Conservation (phyloP, 1,284 basidiomycete genomes). For the Rhodotorula sp. region DNA sequence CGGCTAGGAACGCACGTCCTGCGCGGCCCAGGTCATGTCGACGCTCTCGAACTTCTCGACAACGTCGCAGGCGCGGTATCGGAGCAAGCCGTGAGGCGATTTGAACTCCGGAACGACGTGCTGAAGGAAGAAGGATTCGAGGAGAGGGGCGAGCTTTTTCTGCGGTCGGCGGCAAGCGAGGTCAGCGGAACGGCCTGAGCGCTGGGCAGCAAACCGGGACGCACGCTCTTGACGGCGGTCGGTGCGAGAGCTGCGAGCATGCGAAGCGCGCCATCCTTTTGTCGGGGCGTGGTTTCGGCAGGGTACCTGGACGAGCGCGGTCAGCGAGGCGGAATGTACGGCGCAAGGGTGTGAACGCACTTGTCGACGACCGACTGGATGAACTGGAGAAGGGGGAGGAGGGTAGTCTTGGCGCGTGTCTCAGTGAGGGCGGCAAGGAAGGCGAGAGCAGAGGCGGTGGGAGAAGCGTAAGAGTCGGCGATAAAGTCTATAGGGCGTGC, state of each 20-base stretch:
- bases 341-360: constrained; percentile 51
- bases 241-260: constrained; percentile 66
- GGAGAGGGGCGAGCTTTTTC: constrained; percentile 68
- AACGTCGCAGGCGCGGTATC: constrained; percentile 74
- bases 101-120: constrained; percentile 70
- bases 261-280: constrained; percentile 77
- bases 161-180: neutral
- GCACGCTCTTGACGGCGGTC: constrained; percentile 41
- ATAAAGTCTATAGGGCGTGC: constrained; percentile 62
- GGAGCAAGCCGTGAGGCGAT: constrained; percentile 64
- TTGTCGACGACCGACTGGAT: constrained; percentile 67
- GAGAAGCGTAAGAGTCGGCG: constrained; percentile 65
- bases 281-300: constrained; percentile 50
- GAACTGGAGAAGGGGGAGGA: constrained; percentile 71
- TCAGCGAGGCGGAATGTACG: neutral
- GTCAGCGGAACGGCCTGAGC: neutral
- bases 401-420: constrained; percentile 71
- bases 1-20: constrained; percentile 55
- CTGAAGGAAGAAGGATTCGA: constrained; percentile 71
- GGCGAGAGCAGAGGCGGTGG: constrained; percentile 69
- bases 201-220: neutral
- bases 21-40: constrained; percentile 63
- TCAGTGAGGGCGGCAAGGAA: constrained; percentile 73
- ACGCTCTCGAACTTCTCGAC: constrained; percentile 67
- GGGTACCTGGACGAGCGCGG: constrained; percentile 39